Evolutionary conservation across 2,329 filamentous ascomycete species (phyloP).

Genomic region (Cladosporium halotolerans): DNA sequence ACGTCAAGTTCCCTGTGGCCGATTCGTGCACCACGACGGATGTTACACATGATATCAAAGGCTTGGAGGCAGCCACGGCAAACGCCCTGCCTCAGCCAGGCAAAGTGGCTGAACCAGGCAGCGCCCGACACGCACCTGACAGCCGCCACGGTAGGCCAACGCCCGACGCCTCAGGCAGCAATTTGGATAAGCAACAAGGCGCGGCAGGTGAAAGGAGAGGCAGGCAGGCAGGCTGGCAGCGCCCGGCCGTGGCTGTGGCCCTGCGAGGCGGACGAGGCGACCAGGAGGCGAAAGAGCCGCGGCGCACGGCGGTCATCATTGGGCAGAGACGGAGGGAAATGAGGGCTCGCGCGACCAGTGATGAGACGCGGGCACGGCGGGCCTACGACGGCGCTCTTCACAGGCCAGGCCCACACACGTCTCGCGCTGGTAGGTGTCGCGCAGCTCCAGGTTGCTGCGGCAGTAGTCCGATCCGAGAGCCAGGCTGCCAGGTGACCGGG

Average conservation of each 20-base stretch:
- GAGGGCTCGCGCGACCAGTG: neutral
- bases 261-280: neutral
- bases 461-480: neutral
- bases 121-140: neutral
- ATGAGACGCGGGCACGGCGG: neutral
- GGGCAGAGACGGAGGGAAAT: neutral
- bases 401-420: neutral
- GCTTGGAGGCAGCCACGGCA: too few relatives aligned
- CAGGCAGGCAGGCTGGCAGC: neutral
- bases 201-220: neutral
- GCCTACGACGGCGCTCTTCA: neutral
- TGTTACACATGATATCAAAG: too few relatives aligned
- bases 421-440: neutral
- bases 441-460: neutral
- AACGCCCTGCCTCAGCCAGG: neutral
- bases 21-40: too few relatives aligned
- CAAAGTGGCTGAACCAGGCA: neutral
- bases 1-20: neutral
- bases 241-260: neutral
- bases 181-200: too few relatives aligned
- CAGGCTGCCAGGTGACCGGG: neutral
- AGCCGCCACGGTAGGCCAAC: neutral
- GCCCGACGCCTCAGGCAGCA: neutral
- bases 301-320: too few relatives aligned
- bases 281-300: too few relatives aligned